Conservation (phyloP, 495 filamentous ascomycete genomes). For the Sphaerosporella brunnea region DNA sequence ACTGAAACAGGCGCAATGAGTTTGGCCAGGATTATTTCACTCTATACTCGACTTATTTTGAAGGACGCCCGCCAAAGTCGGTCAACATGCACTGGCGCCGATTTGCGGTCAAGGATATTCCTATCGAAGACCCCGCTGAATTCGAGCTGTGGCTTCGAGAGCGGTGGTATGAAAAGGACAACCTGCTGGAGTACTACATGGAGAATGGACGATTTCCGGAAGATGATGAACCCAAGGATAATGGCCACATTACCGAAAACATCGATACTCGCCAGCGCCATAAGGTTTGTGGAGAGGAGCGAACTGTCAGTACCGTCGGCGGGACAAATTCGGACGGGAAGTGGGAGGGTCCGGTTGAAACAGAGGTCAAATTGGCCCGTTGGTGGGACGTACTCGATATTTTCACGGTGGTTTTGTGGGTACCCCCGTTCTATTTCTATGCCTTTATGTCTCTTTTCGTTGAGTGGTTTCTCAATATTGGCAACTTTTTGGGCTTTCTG, state of each 20-base stretch:
- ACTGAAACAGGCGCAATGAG: slow-evolving; percentile 37
- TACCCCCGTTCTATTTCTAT: neutral
- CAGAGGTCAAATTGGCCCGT: slow-evolving; percentile 31
- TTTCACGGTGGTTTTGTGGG: slow-evolving; percentile 33
- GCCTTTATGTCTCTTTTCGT: neutral
- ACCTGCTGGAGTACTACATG: slow-evolving; percentile 51
- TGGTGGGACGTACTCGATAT: slow-evolving; percentile 40
- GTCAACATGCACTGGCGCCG: slow-evolving; percentile 76
- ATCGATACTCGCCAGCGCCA: slow-evolving; percentile 10
- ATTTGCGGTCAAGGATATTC: slow-evolving; percentile 48
- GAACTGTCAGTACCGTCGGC: slow-evolving; percentile 7
- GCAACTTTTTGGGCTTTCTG: neutral
- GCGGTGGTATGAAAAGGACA: slow-evolving; percentile 68
- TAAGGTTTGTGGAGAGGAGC: slow-evolving; percentile 8
- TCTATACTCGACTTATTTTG: slow-evolving; percentile 51
- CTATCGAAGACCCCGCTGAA: slow-evolving; percentile 39
- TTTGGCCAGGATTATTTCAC: slow-evolving; percentile 66
- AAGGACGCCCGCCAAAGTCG: slow-evolving; percentile 61
- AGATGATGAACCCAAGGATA: slow-evolving; percentile 27
- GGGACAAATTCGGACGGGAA: slow-evolving; percentile 10
- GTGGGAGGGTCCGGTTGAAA: slow-evolving; percentile 29
- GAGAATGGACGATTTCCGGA: slow-evolving; percentile 53
- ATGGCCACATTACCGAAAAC: slow-evolving; percentile 15
- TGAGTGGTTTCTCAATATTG: neutral
- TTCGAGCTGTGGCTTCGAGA: slow-evolving; percentile 60